phyloP scores from a whole-genome alignment of 345 rosid species.

The Eutrema yunnanense region DNA sequence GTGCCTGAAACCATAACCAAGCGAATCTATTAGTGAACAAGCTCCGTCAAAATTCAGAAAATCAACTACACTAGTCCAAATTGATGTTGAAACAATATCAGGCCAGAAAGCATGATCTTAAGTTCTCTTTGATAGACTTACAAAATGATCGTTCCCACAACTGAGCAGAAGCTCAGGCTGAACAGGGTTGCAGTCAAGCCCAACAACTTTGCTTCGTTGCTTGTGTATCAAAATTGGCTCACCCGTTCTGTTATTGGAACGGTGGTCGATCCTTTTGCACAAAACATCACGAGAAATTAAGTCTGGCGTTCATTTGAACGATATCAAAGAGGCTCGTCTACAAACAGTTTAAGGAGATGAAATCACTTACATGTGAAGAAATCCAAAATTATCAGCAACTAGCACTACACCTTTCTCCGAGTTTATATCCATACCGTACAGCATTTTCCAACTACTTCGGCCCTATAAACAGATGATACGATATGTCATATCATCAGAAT shows the following conservation, averaged over 20 bases:
- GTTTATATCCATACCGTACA: conserved; percentile 91
- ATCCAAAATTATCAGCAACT: conserved; percentile 82
- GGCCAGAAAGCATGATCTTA: not conserved
- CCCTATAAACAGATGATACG: conserved; percentile 42
- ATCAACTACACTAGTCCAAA: not conserved
- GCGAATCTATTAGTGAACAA: not conserved
- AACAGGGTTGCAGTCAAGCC: conserved; percentile 91
- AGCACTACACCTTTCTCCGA: conserved; percentile 69
- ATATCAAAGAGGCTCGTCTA: not conserved
- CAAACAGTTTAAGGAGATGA: not conserved
- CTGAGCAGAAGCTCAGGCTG: conserved; percentile 87
- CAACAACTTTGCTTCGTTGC: conserved; percentile 88
- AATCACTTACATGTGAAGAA: conserved; percentile 67
- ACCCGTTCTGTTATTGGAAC: conserved; percentile 50
- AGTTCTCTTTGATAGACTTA: conserved; percentile 35
- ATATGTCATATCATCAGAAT: not conserved
- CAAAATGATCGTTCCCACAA: conserved; percentile 96
- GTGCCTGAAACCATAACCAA: conserved; percentile 54
- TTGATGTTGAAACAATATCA: not conserved
- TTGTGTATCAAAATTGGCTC: conserved; percentile 75
- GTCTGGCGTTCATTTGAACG: not conserved
- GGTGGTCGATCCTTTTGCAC: conserved; percentile 63
- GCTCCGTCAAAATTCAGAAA: not conserved
- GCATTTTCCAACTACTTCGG: conserved; percentile 74
- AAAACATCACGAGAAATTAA: not conserved